phyloP scores from a whole-genome alignment of 2,329 filamentous ascomycete species.

The Penicillium glabrum region DNA sequence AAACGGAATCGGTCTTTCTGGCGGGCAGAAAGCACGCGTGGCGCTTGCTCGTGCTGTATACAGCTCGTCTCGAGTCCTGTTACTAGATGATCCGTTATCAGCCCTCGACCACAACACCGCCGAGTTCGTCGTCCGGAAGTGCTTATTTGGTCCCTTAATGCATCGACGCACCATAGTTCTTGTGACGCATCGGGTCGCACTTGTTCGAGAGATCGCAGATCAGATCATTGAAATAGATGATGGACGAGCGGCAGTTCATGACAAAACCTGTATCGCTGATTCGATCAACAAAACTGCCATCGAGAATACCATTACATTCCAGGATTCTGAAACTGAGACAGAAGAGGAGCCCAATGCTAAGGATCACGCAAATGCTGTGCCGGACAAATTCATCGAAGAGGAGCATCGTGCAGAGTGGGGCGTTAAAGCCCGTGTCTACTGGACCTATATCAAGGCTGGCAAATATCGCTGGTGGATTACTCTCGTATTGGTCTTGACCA shows the following conservation, averaged over 20 bases:
- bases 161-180: slow-evolving; percentile 57
- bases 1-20: slow-evolving; percentile 62
- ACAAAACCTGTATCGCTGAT: slow-evolving; percentile 48
- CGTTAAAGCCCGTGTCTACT: slow-evolving; percentile 74
- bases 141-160: slow-evolving; percentile 56
- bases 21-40: slow-evolving; percentile 61
- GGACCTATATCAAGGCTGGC: slow-evolving; percentile 81
- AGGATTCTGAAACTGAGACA: slow-evolving; percentile 15
- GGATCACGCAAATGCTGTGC: slow-evolving; percentile 54
- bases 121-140: slow-evolving; percentile 59
- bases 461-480: slow-evolving; percentile 70
- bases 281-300: slow-evolving; percentile 39
- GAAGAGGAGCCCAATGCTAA: slow-evolving; percentile 37
- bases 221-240: slow-evolving; percentile 71
- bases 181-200: slow-evolving; percentile 66
- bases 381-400: slow-evolving; percentile 77
- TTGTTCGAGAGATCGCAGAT: slow-evolving; percentile 70
- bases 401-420: slow-evolving; percentile 73
- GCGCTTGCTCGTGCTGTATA: slow-evolving; percentile 63
- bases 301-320: slow-evolving; percentile 14
- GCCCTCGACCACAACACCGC: slow-evolving; percentile 66
- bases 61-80: slow-evolving; percentile 53
- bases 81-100: slow-evolving; percentile 61
- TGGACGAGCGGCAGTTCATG: slow-evolving; percentile 56
- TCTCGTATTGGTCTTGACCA: slow-evolving; percentile 61